Percentiles rank a stretch among this genome's conserved stretches.
phyloP scores from a whole-genome alignment of 495 filamentous ascomycete species.

The Talaromyces adpressus region DNA sequence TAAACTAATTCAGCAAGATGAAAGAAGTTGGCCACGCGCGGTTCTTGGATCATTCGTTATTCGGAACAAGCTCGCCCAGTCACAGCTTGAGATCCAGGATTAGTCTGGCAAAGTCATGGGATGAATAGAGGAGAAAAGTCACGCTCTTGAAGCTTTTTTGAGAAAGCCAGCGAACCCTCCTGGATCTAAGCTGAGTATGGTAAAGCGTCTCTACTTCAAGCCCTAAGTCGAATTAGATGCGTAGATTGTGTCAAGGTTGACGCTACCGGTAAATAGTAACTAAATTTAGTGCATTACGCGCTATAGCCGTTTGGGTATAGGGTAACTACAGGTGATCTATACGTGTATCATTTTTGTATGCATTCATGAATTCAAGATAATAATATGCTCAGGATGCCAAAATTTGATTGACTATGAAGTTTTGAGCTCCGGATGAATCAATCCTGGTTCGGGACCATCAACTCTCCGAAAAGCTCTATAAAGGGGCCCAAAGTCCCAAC shows the following conservation, averaged over 20 bases:
- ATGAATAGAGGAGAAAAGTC: neutral
- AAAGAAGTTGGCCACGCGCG: neutral
- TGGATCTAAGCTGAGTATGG: neutral
- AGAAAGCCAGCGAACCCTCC: neutral
- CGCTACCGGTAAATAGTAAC: neutral
- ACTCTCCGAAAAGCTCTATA: neutral
- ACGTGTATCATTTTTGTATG: neutral
- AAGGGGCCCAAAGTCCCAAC: neutral
- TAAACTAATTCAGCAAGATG: neutral
- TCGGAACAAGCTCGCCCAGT: neutral
- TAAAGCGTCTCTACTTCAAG: neutral
- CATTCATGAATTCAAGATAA: neutral
- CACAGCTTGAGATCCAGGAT: neutral
- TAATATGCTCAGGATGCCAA: neutral
- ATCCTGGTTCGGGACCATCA: neutral
- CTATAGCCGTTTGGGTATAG: neutral
- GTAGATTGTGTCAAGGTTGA: neutral
- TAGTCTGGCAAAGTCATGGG: neutral
- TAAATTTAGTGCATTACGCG: conserved; percentile 4
- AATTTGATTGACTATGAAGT: neutral
- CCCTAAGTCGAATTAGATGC: too few species aligned
- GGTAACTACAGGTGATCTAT: neutral
- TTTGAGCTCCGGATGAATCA: neutral
- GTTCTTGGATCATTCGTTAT: neutral
- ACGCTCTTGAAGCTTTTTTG: neutral